Evolutionary conservation across 768 basidiomycete species (phyloP), one percentile per base, ranked within the genome.

Genomic region (Leccinellum albellum): DNA sequence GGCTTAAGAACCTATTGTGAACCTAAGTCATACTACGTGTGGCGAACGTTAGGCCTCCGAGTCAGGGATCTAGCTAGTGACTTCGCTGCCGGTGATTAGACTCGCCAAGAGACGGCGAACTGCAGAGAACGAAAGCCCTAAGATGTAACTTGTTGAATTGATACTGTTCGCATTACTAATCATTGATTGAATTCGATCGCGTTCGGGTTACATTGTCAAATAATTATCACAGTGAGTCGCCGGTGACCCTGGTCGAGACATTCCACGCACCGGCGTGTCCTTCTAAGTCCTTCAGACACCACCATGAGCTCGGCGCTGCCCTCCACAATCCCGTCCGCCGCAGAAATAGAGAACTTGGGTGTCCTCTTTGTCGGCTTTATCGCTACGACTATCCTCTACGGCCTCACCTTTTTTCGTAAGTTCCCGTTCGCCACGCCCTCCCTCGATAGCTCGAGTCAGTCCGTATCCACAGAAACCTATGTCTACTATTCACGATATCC

Each of bases 341-440:
- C 56, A 26, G 71, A 68, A 55, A 17, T 60, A 8, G 65, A 70
- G 55, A 74, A 67, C 14, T 47, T 72, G 28, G 51, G 58, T 23
- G 54, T 61, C 20, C 51, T 72, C 35, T 72, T 71, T 49, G 5
- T 66, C 23, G 71, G 72, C 5, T 72, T 72, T 45, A 61, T 67
- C 10, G 54, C 56, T 6, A 55, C 71, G 6, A 66, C 63, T 2
- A 56, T 69, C 1, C 56, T 72, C 14, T 74, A 72, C n/a, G 72
- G 71, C 31, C 60, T 72, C 33, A 72, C 72, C 26, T 73, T 72
- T 54, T 72, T 72, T 58, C 72, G 70, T 68, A 51, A 7, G 70
- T 63, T 21, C n/a, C 47, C 4, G 17, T 13, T 17, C 3, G 4
- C 8, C 24, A 28, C 13, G 6, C 28, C 17, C 53, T 29, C 17